Evolutionary conservation across 2,329 filamentous ascomycete genomes (phyloP).

Genomic region (Aspergillus spinulosporus): DNA sequence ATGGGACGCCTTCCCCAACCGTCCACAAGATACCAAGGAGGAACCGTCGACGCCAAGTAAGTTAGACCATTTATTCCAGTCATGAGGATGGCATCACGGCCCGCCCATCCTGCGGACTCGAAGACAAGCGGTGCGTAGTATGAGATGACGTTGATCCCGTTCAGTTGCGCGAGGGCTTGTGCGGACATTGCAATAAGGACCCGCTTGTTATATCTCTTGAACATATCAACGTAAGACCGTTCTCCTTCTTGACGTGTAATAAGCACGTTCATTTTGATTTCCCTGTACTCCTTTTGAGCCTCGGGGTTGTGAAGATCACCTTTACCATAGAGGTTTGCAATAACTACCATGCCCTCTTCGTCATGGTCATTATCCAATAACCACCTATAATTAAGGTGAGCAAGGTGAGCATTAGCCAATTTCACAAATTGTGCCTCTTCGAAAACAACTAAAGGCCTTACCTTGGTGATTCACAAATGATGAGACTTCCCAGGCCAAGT

Average conservation of each 20-base stretch:
- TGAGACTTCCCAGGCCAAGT: constrained; percentile 78
- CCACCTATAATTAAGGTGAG: constrained; percentile 63
- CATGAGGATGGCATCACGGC: constrained; percentile 90
- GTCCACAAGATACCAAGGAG: constrained; percentile 96
- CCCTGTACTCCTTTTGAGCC: constrained; percentile 91
- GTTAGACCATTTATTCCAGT: constrained; percentile 93
- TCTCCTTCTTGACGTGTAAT: constrained; percentile 93
- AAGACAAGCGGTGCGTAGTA: constrained; percentile 98
- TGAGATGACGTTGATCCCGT: constrained; percentile 99
- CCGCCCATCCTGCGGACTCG: constrained; percentile 92
- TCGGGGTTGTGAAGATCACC: constrained; percentile 93
- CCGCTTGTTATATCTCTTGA: constrained; percentile 83
- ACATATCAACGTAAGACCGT: constrained; percentile 90
- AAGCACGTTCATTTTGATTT: constrained; percentile 98
- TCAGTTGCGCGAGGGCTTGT: constrained; percentile 90
- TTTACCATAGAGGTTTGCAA: constrained; percentile 93
- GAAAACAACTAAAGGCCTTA: constrained; percentile 39
- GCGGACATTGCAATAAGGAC: constrained; percentile 99
- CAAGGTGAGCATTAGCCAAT: constrained; percentile 4
- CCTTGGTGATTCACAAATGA: constrained; percentile 97
- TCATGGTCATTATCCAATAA: constrained; percentile 96
- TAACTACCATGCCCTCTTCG: constrained; percentile 96
- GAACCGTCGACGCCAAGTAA: constrained; percentile 88
- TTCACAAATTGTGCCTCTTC: neutral
- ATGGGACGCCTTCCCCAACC: constrained; percentile 86